A percentile compares a stretch with the other conserved stretches of the same genome.
Conservation (phyloP, 1,284 basidiomycete genomes). For the Takashimella koratensis region DNA sequence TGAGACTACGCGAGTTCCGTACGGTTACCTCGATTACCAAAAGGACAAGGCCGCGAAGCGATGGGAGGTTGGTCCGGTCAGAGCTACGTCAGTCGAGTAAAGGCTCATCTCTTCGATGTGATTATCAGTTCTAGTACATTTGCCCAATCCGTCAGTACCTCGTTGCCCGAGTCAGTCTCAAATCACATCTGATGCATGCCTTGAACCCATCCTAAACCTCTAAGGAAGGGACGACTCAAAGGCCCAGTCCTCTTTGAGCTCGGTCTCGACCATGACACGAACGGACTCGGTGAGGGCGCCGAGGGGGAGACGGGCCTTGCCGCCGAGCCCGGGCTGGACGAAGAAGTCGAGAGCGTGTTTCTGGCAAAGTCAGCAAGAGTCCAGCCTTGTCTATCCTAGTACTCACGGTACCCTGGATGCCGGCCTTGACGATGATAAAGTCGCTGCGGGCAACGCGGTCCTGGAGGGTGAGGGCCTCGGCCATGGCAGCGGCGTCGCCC, state of each 20-base stretch:
- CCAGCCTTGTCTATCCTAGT: no score
- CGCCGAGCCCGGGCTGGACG: slow-evolving; percentile 63
- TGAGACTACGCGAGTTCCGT: no score
- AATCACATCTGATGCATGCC: no score
- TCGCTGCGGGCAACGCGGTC: slow-evolving; percentile 67
- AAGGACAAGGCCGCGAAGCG: no score
- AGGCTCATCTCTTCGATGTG: no score
- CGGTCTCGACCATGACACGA: slow-evolving; percentile 48
- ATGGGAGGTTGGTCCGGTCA: no score
- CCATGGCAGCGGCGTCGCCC: slow-evolving; percentile 56
- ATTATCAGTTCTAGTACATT: no score
- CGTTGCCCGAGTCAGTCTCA: no score
- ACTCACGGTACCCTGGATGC: slow-evolving; percentile 48
- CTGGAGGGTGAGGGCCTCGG: slow-evolving; percentile 68
- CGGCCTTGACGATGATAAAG: slow-evolving; percentile 66
- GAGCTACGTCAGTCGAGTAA: no score
- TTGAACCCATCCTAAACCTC: no score
- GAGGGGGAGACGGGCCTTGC: slow-evolving; percentile 61
- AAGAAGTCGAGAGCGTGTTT: slow-evolving; percentile 66
- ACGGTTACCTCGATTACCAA: no score
- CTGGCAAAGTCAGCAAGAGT: slow-evolving; percentile 3
- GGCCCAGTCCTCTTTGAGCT: slow-evolving; percentile 60
- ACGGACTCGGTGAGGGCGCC: slow-evolving; percentile 49
- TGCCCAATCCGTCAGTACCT: no score
- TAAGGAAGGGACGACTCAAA: slow-evolving; percentile 57